phyloP scores from a whole-genome alignment of 2,329 filamentous ascomycete genomes.

The Pyrenochaeta sp. region DNA sequence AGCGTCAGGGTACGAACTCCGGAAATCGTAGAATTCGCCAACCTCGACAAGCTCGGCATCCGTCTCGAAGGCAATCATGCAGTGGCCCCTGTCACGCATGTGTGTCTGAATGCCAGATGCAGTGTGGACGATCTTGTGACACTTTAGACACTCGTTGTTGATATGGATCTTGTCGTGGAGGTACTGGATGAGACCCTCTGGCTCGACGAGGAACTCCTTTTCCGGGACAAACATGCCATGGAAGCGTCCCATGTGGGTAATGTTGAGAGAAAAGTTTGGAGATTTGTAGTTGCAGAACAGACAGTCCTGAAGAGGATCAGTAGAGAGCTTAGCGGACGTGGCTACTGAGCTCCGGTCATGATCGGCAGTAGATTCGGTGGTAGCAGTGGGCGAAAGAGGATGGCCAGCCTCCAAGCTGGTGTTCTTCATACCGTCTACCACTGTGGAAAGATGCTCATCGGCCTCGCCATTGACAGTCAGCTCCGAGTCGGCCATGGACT shows the following conservation, averaged over 20 bases:
- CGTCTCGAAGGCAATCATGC: conserved; percentile 90
- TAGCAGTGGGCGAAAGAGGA: conserved; percentile 46
- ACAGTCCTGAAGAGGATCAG: conserved; percentile 65
- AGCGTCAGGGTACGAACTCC: conserved; percentile 89
- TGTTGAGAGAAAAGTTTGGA: conserved; percentile 76
- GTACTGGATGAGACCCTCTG: conserved; percentile 81
- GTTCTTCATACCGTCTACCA: conserved; percentile 80
- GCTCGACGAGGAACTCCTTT: conserved; percentile 79
- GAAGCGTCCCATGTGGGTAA: conserved; percentile 87
- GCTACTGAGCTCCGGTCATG: conserved; percentile 50
- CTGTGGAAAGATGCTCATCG: conserved; percentile 78
- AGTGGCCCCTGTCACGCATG: conserved; percentile 96
- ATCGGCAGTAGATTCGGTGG: conserved; percentile 47
- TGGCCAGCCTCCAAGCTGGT: conserved; percentile 57
- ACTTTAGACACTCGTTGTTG: conserved; percentile 85
- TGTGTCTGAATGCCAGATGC: conserved; percentile 88
- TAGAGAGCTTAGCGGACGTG: conserved; percentile 38
- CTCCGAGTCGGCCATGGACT: conserved; percentile 69
- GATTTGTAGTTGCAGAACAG: conserved; percentile 93
- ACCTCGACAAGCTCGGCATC: conserved; percentile 93
- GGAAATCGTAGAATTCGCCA: conserved; percentile 97
- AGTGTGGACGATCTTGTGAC: conserved; percentile 82
- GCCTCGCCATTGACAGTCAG: conserved; percentile 69
- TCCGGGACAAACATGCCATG: conserved; percentile 98
- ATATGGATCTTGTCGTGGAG: conserved; percentile 82